Evolutionary conservation across 1,284 basidiomycete species (phyloP), one percentile per base, ranked within the genome.

Genomic region (Ceratobasidium sp.): DNA sequence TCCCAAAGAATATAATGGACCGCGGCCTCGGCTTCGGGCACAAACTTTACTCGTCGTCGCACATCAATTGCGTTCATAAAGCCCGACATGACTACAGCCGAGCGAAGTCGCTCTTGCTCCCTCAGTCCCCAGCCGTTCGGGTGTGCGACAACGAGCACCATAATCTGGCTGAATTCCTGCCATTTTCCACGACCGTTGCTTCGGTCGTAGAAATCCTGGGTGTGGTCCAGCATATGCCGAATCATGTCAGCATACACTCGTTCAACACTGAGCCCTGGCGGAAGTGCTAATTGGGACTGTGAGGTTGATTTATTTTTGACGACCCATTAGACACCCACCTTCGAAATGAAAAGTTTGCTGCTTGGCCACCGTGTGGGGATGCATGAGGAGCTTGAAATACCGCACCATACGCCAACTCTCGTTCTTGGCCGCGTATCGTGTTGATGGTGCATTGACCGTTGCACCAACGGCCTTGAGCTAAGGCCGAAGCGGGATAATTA

Each of bases 111-210:
- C 1, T 27, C 47, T 27, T 53, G 60, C 15, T 64, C 47, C 20
- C 35, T 20, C 34, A 40, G 47, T 49, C n/a, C n/a, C 70, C 70
- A 60, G 12, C 57, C 57, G n/a, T 60, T 60, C 20, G 57, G 57
- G n/a, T 60, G 57, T n/a, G 57, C 57, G 17, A 60, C 22, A 2
- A 60, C 43, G 31, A 60, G 42, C 13, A 7, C 27, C 57, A 60
- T 49, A 8, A n/a, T 34, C 4, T 29, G 57, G 2, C n/a, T n/a
- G 2, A 60, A 22, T 45, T 47, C 31, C 8, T 47, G 29, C 57
- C 57, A 60, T 34, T 34, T 47, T 3, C 27, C 32, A 7, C 40
- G 20, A 0, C 27, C 27, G 10, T 47, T 27, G 13, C 43, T 40
- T 22, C 49, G 27, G 13, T 60, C 43, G 29, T 47, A 60, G n/a